Evolutionary conservation across 176 grass and related monocot species (phyloP), one percentile per base, ranked within the genome.

Genomic region (Guadua angustifolia): DNA sequence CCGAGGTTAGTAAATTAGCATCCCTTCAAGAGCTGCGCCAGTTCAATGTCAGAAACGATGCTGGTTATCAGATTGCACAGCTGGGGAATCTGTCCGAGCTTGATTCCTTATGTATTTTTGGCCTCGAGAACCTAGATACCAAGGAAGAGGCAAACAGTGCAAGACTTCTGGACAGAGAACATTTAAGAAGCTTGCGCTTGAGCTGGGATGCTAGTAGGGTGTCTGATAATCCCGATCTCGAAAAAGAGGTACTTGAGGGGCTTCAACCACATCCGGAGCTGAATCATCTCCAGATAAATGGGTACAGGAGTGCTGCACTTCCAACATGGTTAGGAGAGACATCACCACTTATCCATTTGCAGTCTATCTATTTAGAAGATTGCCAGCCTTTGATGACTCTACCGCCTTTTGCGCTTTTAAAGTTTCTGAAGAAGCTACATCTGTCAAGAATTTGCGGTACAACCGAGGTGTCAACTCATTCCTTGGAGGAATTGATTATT

Each of bases 261-360:
- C 77, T 87, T 59, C 77, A 81, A 66, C 77, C 85, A 18, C 85
- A 74, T 87, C 4, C 10, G 15, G 50, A 35, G 6, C 69, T 87
- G 13, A 75, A 66, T 2, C 57, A 67, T 43, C 78, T 81, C 11
- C 61, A 52, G 47, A 68, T 87, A 12, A 57, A 5, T 44, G 59
- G 85, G 43, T 87, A 68, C 47, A 63, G 2, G 15, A 19, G 49
- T 36, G 25, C 10, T 64, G 16, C 36, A 82, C 51, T 24, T 68
- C 78, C 85, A 42, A 3, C 35, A n/a, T 80, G 59, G 85, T 45
- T 87, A 33, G 24, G 39, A 65, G 60, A 74, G 13, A 22, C 36
- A 44, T 75, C 61, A 18, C 0, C 19, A 67, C 85, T 87, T 57
- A 38, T 42, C 21, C 60, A 81, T 47, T n/a, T 87, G 70, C 45